phyloP scores from a whole-genome alignment of 1,284 basidiomycete genomes.

The Puccinia hordei region DNA sequence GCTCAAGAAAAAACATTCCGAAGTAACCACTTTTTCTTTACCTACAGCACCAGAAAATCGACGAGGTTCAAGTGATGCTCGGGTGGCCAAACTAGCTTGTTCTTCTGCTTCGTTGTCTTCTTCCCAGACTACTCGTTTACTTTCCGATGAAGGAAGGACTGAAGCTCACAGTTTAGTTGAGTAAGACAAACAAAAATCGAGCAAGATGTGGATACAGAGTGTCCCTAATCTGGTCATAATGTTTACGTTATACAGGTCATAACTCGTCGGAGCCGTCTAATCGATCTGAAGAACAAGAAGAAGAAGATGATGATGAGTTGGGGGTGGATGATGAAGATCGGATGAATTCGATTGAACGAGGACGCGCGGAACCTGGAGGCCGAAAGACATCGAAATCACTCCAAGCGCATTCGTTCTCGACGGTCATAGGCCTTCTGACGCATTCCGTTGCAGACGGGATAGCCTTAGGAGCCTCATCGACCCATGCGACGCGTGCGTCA shows the following conservation, averaged over 20 bases:
- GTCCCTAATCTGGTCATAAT: not conserved
- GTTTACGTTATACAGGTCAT: not conserved
- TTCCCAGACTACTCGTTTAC: conserved; percentile 29
- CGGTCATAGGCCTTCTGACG: conserved; percentile 79
- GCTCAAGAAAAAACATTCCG: not conserved
- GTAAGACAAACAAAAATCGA: not conserved
- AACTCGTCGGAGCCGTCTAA: not conserved
- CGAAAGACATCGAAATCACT: not conserved
- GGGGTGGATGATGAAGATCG: not conserved
- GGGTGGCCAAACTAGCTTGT: conserved; percentile 54
- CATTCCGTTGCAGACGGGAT: conserved; percentile 88
- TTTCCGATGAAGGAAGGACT: conserved; percentile 37
- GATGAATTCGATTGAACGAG: not conserved
- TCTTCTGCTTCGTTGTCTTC: conserved; percentile 43
- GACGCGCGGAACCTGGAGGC: not conserved
- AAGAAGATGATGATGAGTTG: not conserved
- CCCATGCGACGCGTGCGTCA: conserved; percentile 44
- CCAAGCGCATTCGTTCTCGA: conserved; percentile 65
- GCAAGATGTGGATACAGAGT: not conserved
- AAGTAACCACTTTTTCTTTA: not conserved
- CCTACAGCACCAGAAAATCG: too few species aligned
- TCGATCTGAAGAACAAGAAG: not conserved
- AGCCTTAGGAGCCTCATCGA: conserved; percentile 72
- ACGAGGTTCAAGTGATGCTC: conserved; percentile 53
- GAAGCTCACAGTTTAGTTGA: conserved; percentile 30